Evolutionary conservation across 371 early-diverging fungal species (phyloP), one percentile per base, ranked within the genome.

Genomic region (Rhizomucor miehei): DNA sequence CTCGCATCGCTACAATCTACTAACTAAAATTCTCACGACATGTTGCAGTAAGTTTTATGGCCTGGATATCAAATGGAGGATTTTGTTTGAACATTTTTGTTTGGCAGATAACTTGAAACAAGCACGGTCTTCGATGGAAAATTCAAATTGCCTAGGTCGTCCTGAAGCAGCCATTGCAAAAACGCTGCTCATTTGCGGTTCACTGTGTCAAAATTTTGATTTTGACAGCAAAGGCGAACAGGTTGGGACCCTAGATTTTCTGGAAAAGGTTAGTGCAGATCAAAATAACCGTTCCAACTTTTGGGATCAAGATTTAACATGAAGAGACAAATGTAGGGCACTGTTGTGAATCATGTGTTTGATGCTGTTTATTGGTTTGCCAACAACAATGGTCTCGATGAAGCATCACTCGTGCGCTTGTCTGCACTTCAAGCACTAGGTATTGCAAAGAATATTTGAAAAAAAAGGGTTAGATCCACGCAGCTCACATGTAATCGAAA

Each of bases 141-240:
- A 61, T 20, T 55, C 51, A 0, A 44, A 48, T 0, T 29, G 53
- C 10, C 9, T 48, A 5, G 45, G 14, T 9, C 44, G 55, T 20
- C 44, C 62, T 0, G 48, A 57, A 36, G 29, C 56, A 14, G 61
- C 52, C 16, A 14, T 50, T 45, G 23, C 24, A 12, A 75, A 71
- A 43, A 54, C 64, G 51, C 36, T 75, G 13, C 72, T 88, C 9
- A 79, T 94, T 19, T 76, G 83, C 10, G 87, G 91, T 1, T 61
- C 88, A 29, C 59, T 92, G 6, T 85, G 89, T 35, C 82, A 87
- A 34, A 60, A 90, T 55, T 90, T 90, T 72, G 83, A 89, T 44
- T 92, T 93, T 72, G 91, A 93, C 37, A 58, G 68, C 56, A 71
- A 75, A 14, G 70, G 78, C 14, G 52, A 66, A 25, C 56, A 73